Conservation (phyloP, 1,284 basidiomycete species). For the Flammula alnicola region DNA sequence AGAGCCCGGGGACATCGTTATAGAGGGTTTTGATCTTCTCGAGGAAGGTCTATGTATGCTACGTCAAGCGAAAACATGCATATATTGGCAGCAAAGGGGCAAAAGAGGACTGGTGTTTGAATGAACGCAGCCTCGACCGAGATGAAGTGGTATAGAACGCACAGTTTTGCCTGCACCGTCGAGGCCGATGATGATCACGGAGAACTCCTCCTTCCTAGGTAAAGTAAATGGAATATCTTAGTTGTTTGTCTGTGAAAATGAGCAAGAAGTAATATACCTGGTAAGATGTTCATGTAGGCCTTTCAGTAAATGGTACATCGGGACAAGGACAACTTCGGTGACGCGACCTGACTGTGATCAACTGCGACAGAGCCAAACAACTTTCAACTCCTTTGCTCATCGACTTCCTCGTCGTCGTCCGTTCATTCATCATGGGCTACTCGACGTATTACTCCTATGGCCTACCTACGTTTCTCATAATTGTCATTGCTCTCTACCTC, state of each 20-base stretch:
- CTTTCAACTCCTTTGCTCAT: slow-evolving; percentile 14
- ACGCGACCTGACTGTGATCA: not conserved
- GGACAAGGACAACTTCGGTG: slow-evolving; percentile 8
- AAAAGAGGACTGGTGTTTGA: slow-evolving; percentile 15
- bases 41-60: slow-evolving; percentile 70
- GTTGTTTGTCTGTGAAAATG: not conserved
- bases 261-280: slow-evolving; percentile 55
- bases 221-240: not conserved
- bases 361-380: slow-evolving; percentile 21
- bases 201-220: slow-evolving; percentile 88
- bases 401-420: slow-evolving; percentile 11
- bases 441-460: slow-evolving; percentile 67
- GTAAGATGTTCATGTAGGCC: slow-evolving; percentile 90
- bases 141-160: slow-evolving; percentile 27
- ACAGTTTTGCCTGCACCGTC: slow-evolving; percentile 94
- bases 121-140: slow-evolving; percentile 17
- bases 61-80: not conserved
- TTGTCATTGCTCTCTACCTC: slow-evolving; percentile 79
- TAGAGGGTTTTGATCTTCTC: slow-evolving; percentile 94
- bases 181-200: slow-evolving; percentile 89
- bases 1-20: slow-evolving; percentile 81
- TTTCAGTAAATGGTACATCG: slow-evolving; percentile 90
- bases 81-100: not conserved
- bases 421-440: slow-evolving; percentile 41
- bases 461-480: slow-evolving; percentile 65